Percentiles rank a stretch among this genome's conserved stretches.
Conservation (phyloP, 345 rosid species). For the Turritis glabra region DNA sequence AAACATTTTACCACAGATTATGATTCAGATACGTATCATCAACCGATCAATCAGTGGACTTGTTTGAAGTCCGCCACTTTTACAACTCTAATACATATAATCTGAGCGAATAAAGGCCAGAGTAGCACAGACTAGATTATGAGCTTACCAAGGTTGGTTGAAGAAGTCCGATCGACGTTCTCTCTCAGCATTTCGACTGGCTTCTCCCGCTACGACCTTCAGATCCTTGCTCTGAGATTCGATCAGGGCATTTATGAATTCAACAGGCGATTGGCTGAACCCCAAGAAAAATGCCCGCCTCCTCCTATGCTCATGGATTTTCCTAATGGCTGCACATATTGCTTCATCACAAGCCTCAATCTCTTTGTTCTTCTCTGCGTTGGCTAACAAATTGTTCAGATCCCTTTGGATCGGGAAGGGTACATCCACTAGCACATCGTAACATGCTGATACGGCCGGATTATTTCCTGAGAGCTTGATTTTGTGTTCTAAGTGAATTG, state of each 20-base stretch:
- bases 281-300: conserved; percentile 95
- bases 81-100: not conserved
- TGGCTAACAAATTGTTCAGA: conserved; percentile 74
- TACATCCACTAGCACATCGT: conserved; percentile 91
- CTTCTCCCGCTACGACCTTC: conserved; percentile 88
- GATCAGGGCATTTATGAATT: conserved; percentile 85
- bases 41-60: conserved; percentile 15
- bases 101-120: not conserved
- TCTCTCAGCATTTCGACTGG: conserved; percentile 78
- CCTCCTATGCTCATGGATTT: conserved; percentile 91
- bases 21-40: conserved; percentile 22
- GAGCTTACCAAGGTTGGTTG: conserved; percentile 90
- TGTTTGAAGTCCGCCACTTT: not conserved
- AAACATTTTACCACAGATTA: not conserved
- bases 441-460: conserved; percentile 86
- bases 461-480: conserved; percentile 85
- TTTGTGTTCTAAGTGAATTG: conserved; percentile 88
- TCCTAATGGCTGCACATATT: conserved; percentile 85
- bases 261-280: conserved; percentile 96
- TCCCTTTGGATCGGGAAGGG: conserved; percentile 96
- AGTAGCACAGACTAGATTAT: conserved; percentile 1
- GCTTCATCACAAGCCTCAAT: conserved; percentile 95
- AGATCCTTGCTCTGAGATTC: conserved; percentile 94
- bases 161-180: conserved; percentile 89
- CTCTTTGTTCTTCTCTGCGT: conserved; percentile 96